phyloP scores from a whole-genome alignment of 371 early-diverging fungal species.

The Batrachochytrium dendrobatidis region DNA sequence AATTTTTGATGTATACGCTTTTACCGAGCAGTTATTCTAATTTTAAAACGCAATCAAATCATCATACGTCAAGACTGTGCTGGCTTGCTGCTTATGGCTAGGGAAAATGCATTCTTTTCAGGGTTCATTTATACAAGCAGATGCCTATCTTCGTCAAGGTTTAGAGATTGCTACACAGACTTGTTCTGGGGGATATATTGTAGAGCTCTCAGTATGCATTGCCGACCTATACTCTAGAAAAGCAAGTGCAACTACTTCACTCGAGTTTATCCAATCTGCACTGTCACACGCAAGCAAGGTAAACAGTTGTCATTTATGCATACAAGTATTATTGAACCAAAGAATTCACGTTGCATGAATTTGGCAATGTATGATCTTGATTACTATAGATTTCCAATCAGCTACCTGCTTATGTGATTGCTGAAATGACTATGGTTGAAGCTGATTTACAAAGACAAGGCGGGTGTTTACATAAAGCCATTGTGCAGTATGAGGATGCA shows the following conservation, averaged over 20 bases:
- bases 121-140: conserved; percentile 61
- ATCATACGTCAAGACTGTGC: conserved; percentile 24
- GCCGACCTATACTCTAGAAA: conserved; percentile 49
- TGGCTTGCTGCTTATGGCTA: conserved; percentile 45
- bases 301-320: conserved; percentile 15
- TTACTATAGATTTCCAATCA: not conserved
- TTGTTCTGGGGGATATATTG: conserved; percentile 37
- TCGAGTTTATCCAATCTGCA: not conserved
- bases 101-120: conserved; percentile 47
- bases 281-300: conserved; percentile 8
- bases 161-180: conserved; percentile 45
- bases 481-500: not conserved
- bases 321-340: conserved; percentile 22
- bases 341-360: no score
- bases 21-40: not conserved
- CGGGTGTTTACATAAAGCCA: not conserved
- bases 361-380: no score
- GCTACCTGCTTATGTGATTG: not conserved
- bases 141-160: conserved; percentile 58
- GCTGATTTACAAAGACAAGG: not conserved
- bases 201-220: conserved; percentile 38
- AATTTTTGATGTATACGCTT: no score
- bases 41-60: not conserved
- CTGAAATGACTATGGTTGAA: not conserved
- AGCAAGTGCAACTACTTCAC: conserved; percentile 25